Evolutionary conservation across 768 basidiomycete species (phyloP).

Genomic region (Mrakia gelida): DNA sequence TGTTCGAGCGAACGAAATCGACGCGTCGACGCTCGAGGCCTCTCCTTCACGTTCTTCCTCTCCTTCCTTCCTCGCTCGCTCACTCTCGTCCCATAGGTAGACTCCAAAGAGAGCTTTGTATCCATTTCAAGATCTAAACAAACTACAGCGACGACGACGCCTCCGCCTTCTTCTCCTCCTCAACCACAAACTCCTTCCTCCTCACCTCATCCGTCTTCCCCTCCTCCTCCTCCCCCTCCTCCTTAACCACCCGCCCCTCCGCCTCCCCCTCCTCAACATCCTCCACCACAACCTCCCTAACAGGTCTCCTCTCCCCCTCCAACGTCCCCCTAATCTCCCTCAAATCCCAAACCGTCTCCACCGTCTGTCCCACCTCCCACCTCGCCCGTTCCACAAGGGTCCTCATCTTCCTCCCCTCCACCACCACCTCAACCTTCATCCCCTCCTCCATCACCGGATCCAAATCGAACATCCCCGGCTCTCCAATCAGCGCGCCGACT

Average conservation of each 20-base stretch:
- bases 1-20: too few relatives aligned
- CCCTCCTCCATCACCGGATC: not conserved
- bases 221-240: not conserved
- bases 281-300: not conserved
- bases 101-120: too few relatives aligned
- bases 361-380: not conserved
- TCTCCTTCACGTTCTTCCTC: too few relatives aligned
- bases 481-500: not conserved
- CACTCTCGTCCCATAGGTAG: too few relatives aligned
- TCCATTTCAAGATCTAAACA: too few relatives aligned
- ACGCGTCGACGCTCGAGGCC: too few relatives aligned
- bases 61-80: too few relatives aligned
- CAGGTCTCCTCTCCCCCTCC: not conserved
- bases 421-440: not conserved
- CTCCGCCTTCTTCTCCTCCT: not conserved
- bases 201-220: not conserved
- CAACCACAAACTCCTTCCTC: not conserved
- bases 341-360: not conserved
- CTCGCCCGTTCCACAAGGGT: not conserved
- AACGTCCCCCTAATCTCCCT: not conserved
- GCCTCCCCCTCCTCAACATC: not conserved
- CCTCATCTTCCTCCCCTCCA: conserved; percentile 8
- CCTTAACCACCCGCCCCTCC: too few relatives aligned
- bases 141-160: too few relatives aligned
- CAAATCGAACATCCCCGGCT: not conserved